Base-by-base conservation (phyloP, 306 rosid genomes). In the Acacia melanoxylon region DNA sequence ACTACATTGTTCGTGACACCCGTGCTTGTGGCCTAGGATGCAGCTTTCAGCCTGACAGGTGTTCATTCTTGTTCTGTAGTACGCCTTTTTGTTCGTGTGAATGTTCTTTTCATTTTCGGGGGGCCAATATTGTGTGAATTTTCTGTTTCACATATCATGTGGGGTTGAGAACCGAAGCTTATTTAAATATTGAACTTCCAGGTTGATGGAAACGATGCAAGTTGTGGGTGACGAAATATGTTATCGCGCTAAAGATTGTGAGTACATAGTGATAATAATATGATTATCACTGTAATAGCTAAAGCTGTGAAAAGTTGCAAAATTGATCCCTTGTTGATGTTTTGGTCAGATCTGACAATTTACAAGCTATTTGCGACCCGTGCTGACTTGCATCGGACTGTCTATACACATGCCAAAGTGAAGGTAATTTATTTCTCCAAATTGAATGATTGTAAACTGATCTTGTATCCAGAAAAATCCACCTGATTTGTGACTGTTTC, bases 21-120 rank as follows among this genome's bases (percentile, higher is more conserved):
- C 94, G 97, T 48, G 97, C 97, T 37, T 94, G 98, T 75, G 98
- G 96, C 80, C 88, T 94, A 31, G 97, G 98, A 66, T 91, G 92
- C 90, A 92, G 88, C 89, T 94, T 94, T 88, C 92, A 90, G 77
- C 92, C 85, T 82, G 88, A 89, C 78, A 90, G 97, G 98, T 80
- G 75, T 68, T 35, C 68, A 22, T 35, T 76, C 68, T 63, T 51
- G 13, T 84, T 45, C 45, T 78, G 71, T 31, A 31, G 29, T 65
- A 67, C 69, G 86, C 49, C 29, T 45, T 80, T 75, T 51, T 80
- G 65, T 78, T 33, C 45, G 41, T 56, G 69, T 78, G 35, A 41
- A 46, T 86, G 72, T 22, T 22, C 6, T 8, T 58, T 22, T 22
- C 10, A 22, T 22, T 22, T 56, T 58, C 24, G 1, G 29, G 13